These are phyloP conservation scores for Ustilago esculenta DNA, from an alignment of 1,284 basidiomycete genomes.

Conservation along the genomic window DNA sequence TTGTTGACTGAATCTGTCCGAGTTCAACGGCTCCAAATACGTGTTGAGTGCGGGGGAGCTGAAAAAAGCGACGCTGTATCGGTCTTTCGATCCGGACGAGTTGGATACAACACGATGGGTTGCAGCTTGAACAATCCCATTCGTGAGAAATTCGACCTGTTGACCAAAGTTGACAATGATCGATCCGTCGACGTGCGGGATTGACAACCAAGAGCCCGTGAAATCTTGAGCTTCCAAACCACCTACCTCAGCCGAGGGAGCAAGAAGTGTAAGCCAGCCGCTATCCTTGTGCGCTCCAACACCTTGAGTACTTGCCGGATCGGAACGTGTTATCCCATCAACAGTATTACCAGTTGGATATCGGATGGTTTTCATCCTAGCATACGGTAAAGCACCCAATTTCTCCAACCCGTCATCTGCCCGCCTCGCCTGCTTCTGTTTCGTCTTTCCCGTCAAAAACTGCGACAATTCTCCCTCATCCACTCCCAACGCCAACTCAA, in stretches of 20 bases:
- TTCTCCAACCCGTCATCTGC: slow-evolving; percentile 2
- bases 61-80: slow-evolving; percentile 54
- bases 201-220: slow-evolving; percentile 48
- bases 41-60: slow-evolving; percentile 49
- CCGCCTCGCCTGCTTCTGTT: neutral
- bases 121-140: slow-evolving; percentile 54
- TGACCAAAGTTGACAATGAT: slow-evolving; percentile 63
- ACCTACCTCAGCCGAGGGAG: slow-evolving; percentile 37
- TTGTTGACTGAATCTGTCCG: slow-evolving; percentile 24
- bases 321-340: slow-evolving; percentile 41
- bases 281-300: slow-evolving; percentile 61
- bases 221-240: slow-evolving; percentile 57
- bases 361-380: slow-evolving; percentile 58
- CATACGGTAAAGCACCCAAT: slow-evolving; percentile 38
- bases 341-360: slow-evolving; percentile 45
- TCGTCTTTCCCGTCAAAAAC: slow-evolving; percentile 28
- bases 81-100: slow-evolving; percentile 4
- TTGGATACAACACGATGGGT: slow-evolving; percentile 54
- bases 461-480: slow-evolving; percentile 28
- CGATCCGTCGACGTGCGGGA: slow-evolving; percentile 35
- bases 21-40: slow-evolving; percentile 28
- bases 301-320: slow-evolving; percentile 44
- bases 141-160: slow-evolving; percentile 54
- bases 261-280: slow-evolving; percentile 58
- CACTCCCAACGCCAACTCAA: slow-evolving; percentile 48